Evolutionary conservation across 176 grass and related monocot genomes (phyloP).

Genomic region (Musa schizocarpa): DNA sequence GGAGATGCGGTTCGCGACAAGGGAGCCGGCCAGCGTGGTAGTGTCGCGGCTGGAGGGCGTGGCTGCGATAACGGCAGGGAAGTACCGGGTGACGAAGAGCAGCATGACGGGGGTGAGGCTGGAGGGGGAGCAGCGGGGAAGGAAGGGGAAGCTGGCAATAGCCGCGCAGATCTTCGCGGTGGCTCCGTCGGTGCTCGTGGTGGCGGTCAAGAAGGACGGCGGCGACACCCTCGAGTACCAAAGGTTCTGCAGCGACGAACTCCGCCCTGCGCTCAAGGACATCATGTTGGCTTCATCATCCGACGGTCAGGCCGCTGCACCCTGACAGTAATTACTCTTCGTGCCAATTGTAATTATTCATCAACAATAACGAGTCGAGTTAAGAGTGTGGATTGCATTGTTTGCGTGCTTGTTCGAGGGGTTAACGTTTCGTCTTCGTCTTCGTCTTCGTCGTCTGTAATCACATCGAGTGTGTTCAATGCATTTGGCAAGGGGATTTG

Average conservation of each 20-base stretch:
- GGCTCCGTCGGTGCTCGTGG: conserved; percentile 17
- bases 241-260: conserved; percentile 19
- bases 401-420: too few relatives aligned
- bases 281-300: conserved; percentile 17
- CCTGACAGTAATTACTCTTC: not conserved
- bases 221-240: conserved; percentile 12
- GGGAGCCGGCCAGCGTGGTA: conserved; percentile 10
- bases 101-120: conserved; percentile 5
- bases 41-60: conserved; percentile 14
- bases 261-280: conserved; percentile 10
- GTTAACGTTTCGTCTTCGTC: too few relatives aligned
- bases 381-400: too few relatives aligned
- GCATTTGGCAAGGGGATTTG: too few relatives aligned
- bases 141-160: conserved; percentile 14
- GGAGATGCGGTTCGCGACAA: conserved; percentile 13
- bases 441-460: too few relatives aligned
- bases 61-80: conserved; percentile 1
- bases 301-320: not conserved
- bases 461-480: too few relatives aligned
- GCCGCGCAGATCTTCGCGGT: conserved; percentile 13
- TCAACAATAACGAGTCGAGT: too few relatives aligned
- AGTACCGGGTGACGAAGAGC: conserved; percentile 21
- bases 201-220: conserved; percentile 5
- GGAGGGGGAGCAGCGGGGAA: conserved; percentile 12
- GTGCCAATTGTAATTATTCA: not conserved